These are phyloP conservation scores for Chlamydomonas incerta DNA, from an alignment of 139 green algal species.

Conservation along the genomic window DNA sequence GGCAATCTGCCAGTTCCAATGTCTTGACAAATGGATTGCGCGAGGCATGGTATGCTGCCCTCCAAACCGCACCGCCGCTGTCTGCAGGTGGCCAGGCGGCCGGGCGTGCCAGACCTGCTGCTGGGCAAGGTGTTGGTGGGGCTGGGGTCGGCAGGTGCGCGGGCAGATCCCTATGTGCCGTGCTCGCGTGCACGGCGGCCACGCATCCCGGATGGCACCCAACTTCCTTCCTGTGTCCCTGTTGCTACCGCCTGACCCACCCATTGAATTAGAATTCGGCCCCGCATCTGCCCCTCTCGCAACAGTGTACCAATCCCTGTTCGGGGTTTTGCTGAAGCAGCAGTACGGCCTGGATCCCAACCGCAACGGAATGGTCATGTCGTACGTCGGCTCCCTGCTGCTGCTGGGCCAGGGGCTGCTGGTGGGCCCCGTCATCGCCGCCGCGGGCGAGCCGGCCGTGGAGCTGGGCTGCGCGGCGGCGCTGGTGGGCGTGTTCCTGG, in stretches of 20 bases:
- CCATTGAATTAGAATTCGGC: no score
- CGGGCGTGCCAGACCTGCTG: constrained; percentile 37
- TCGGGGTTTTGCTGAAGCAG: constrained; percentile 47
- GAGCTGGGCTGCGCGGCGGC: constrained; percentile 15
- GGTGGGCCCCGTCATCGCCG: constrained; percentile 25
- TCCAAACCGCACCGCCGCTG: neutral
- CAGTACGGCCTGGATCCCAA: constrained; percentile 36
- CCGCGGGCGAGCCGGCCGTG: neutral
- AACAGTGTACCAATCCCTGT: constrained; percentile 40
- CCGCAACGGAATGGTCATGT: constrained; percentile 47
- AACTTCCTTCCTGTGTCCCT: no score
- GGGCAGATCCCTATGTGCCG: no score
- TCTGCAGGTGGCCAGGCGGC: constrained; percentile 21
- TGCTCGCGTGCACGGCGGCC: no score
- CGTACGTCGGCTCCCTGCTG: constrained; percentile 32
- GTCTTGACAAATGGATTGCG: no score
- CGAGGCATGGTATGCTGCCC: no score
- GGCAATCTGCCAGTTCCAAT: no score
- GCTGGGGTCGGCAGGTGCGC: constrained; percentile 17
- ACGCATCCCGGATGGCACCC: no score
- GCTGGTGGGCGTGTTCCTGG: neutral
- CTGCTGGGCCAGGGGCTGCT: constrained; percentile 24
- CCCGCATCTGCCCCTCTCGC: no score
- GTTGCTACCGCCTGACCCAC: no score
- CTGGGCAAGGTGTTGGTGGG: constrained; percentile 39